Base-by-base conservation (phyloP, 768 basidiomycete genomes). In the Epithele typhae region DNA sequence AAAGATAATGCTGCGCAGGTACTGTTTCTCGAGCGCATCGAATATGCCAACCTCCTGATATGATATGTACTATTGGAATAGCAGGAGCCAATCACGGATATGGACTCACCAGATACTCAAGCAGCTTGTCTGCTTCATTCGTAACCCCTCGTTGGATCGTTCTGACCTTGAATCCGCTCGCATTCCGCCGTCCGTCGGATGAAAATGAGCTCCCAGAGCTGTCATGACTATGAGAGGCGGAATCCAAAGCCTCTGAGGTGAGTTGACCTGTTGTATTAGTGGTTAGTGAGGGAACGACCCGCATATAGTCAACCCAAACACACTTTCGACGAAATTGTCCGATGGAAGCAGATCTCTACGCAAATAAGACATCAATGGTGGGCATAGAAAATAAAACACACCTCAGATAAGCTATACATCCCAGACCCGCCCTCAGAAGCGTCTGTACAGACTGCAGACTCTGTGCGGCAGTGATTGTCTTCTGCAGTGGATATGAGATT, bases 1-100 rank as follows among this genome's bases (percentile, higher is more conserved):
- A 54, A 92, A 89, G 43, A 92, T 83, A 63, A 91, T 90, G 57
- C 84, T 88, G 39, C 79, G 81, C 37, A 94, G 76, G 65, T 91
- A 94, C 53, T 82, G 83, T 59, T 84, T 90, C 59, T 89, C 78
- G 25, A 94, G 67, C 0, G 92, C 92, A 49, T 93, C 86, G 53
- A 88, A 91, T 35, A 92, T 89, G 0, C 92, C 92, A 47, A 79
- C 70, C 66, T 94, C 91, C 91, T 92, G 43, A 2, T 30, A 30
- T 30, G 7, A 30, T 7, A 30, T 14, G 14, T 30, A 30, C 27
- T 30, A 14, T 7, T 7, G 27, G 27, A 30, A n/a, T n/a, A n/a
- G n/a, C 27, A 30, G 27, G 27, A 30, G 8, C 14, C 27, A 14
- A 30, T 30, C 27, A n/a, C n/a, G 27, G 27, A 7, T 14, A 14